A percentile compares a stretch with the other conserved stretches of the same genome.
These are phyloP conservation scores for Candida maltosa DNA, from an alignment of 805 yeast species.

Conservation along the genomic window DNA sequence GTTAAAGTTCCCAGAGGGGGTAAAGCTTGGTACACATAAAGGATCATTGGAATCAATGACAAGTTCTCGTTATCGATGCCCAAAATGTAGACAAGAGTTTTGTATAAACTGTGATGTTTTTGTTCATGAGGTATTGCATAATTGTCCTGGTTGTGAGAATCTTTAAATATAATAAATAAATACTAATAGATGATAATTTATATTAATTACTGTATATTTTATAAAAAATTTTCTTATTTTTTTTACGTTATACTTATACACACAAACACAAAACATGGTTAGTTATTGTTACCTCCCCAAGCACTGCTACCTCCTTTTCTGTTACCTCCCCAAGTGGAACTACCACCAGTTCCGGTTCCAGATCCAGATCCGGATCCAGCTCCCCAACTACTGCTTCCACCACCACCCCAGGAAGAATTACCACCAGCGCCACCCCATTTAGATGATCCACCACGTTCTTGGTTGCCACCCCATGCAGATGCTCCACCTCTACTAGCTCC, in stretches of 20 bases:
- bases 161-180: neutral
- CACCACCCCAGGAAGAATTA: slow-evolving; percentile 48
- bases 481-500: slow-evolving; percentile 27
- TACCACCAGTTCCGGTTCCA: slow-evolving; percentile 36
- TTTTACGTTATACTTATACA: no score
- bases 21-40: slow-evolving; percentile 23
- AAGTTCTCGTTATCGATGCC: slow-evolving; percentile 69
- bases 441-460: slow-evolving; percentile 29
- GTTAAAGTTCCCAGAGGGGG: slow-evolving; percentile 51
- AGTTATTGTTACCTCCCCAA: slow-evolving; percentile 19
- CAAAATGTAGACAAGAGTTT: slow-evolving; percentile 66
- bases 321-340: slow-evolving; percentile 18
- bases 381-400: no score
- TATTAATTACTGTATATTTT: no score
- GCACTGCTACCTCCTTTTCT: slow-evolving; percentile 29
- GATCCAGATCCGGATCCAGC: slow-evolving; percentile 22
- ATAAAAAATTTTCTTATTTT: slow-evolving; percentile 12
- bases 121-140: slow-evolving; percentile 85
- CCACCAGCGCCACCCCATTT: slow-evolving; percentile 45
- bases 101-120: slow-evolving; percentile 96
- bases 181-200: no score
- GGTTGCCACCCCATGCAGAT: slow-evolving; percentile 27
- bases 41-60: slow-evolving; percentile 31
- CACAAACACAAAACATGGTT: neutral
- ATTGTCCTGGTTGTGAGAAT: slow-evolving; percentile 87